Base-by-base conservation (phyloP, 2,329 filamentous ascomycete genomes). In the Madurella fahalii region DNA sequence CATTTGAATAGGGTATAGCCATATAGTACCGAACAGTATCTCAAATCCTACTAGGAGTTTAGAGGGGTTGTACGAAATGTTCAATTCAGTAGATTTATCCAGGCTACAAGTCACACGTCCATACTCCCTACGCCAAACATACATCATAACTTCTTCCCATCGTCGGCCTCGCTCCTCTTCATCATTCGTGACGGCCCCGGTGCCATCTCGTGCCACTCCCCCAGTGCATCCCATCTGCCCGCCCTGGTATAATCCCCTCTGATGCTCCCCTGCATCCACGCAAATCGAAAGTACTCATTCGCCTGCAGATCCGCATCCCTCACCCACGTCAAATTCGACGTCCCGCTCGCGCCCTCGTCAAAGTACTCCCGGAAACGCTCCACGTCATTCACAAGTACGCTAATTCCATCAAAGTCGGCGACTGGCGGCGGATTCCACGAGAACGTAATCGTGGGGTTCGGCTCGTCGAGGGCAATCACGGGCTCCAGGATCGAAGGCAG, bases 361-460 rank as follows among this genome's bases (percentile, higher is more conserved):
- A 87, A 86, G 68, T 86, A 93, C 5, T 81, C 81, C n/a, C 86
- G 75, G 68, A 86, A 91, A 17, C 89, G 76, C 70, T 95, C 90
- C 0, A 95, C 90, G 62, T 95, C 90, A 65, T 95, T 94, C 60
- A 95, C 87, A 0, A 95, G 74, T 15, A 94, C 79, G 65, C 86
- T 90, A 56, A 95, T 79, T 12, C 89, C 90, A 63, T 93, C 87
- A 61, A 84, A 90, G 18, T 77, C 72, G 9, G 75, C 71, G 60
- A 73, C 71, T 2, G 73, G 72, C 18, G 75, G 75, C 37, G 68
- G 57, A 2, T 71, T 70, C 82, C 80, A 85, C 2, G 68, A 68
- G 57, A 84, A 89, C 1, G 81, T 80, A 58, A 92, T 89, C 11
- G 79, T 86, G 70, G 45, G 31, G 25, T 50, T 55, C 2, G 18